Evolutionary conservation across 179 eudicot species (phyloP).

Genomic region (Kewa caespitosa): DNA sequence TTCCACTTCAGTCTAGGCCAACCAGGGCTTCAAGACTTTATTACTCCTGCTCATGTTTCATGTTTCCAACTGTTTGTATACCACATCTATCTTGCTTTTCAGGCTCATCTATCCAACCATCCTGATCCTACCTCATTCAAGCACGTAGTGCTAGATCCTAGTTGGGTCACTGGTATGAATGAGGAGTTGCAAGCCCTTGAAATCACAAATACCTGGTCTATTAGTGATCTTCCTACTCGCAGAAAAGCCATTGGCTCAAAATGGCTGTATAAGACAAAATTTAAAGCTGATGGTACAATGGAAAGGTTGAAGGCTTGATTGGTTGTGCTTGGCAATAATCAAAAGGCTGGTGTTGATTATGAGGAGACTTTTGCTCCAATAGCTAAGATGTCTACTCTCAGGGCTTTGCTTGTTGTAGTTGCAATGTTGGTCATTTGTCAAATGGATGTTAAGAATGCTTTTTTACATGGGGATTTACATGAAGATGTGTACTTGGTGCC

Average conservation of each 20-base stretch:
- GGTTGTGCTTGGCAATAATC: neutral
- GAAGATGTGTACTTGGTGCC: neutral
- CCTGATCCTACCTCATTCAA: too few relatives aligned
- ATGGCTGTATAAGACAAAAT: neutral
- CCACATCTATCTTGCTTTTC: too few relatives aligned
- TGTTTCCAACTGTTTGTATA: too few relatives aligned
- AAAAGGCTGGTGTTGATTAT: neutral
- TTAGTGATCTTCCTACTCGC: neutral
- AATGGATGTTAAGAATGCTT: neutral
- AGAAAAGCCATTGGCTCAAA: neutral
- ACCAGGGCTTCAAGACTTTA: too few relatives aligned
- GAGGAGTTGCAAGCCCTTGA: neutral
- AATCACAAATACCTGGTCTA: neutral
- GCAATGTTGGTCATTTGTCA: neutral
- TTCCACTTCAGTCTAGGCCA: too few relatives aligned
- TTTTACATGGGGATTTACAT: neutral
- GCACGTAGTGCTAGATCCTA: too few relatives aligned
- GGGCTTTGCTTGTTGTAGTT: neutral
- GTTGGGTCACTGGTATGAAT: neutral
- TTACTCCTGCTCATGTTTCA: too few relatives aligned
- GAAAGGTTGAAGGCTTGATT: neutral
- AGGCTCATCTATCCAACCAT: too few relatives aligned
- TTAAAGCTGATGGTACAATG: neutral
- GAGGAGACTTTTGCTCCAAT: neutral
- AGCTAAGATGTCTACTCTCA: neutral